These are phyloP conservation scores for Penicillium ochrochloron DNA, from an alignment of 495 filamentous ascomycete genomes.

Conservation along the genomic window DNA sequence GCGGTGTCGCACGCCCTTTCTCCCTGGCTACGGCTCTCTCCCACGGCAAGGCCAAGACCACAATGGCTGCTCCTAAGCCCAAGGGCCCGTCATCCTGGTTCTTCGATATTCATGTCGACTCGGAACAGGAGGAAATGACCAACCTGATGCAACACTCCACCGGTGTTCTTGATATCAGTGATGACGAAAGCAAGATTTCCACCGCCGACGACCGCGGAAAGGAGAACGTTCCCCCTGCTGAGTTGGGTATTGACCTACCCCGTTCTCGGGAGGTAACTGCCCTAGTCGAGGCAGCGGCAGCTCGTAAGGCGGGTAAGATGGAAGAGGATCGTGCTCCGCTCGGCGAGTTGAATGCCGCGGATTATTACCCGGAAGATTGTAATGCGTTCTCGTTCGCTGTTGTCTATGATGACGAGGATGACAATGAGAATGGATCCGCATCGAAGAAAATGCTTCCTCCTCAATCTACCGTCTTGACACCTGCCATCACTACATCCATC, in stretches of 20 bases:
- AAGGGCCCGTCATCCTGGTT: conserved; percentile 73
- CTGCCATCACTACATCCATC: conserved; percentile 31
- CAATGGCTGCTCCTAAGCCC: conserved; percentile 30
- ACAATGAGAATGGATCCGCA: conserved; percentile 30
- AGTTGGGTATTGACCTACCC: conserved; percentile 42
- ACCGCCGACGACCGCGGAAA: conserved; percentile 67
- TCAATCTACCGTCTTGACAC: conserved; percentile 15
- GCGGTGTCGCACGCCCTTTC: conserved; percentile 60
- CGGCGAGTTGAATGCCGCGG: conserved; percentile 68
- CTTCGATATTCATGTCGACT: conserved; percentile 95
- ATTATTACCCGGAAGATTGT: conserved; percentile 73
- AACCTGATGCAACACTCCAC: conserved; percentile 92
- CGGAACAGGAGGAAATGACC: conserved; percentile 81
- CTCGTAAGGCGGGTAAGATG: conserved; percentile 43
- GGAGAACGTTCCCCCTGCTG: conserved; percentile 78
- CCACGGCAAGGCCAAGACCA: conserved; percentile 40
- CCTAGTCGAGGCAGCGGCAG: conserved; percentile 26
- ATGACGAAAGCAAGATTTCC: conserved; percentile 52
- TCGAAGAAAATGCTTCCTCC: conserved; percentile 28
- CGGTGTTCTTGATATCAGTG: conserved; percentile 78
- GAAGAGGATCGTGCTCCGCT: conserved; percentile 69
- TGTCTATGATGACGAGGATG: conserved; percentile 59
- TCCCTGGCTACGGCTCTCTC: conserved; percentile 78
- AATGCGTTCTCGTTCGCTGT: conserved; percentile 64
- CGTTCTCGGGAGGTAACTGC: conserved; percentile 35